Evolutionary conservation across 1,139 yeast genomes (phyloP).

Genomic region (Geotrichum reessii): DNA sequence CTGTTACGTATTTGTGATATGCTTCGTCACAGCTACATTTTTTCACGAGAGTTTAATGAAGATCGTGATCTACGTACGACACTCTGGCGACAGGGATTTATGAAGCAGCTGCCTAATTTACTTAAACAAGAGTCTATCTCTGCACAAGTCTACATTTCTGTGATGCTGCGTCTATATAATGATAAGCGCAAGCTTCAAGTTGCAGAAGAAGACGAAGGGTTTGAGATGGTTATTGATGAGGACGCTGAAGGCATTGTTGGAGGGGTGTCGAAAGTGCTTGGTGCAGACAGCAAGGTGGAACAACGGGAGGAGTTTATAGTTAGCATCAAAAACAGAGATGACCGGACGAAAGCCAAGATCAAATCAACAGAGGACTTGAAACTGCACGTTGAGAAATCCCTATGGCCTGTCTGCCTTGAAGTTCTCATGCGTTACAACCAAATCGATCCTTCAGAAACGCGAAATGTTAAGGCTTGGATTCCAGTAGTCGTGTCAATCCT

Average conservation of each 20-base stretch:
- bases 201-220: conserved; percentile 59
- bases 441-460: conserved; percentile 65
- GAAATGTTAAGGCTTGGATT: conserved; percentile 79
- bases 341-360: conserved; percentile 23
- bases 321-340: conserved; percentile 37
- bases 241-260: conserved; percentile 16
- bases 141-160: conserved; percentile 77
- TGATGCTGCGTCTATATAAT: conserved; percentile 74
- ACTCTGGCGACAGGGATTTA: conserved; percentile 86
- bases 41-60: conserved; percentile 82
- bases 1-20: conserved; percentile 55
- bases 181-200: conserved; percentile 65
- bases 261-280: neutral
- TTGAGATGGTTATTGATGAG: conserved; percentile 15
- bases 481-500: conserved; percentile 86
- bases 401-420: conserved; percentile 66
- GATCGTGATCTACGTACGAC: conserved; percentile 81
- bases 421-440: conserved; percentile 65
- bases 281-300: conserved; percentile 14
- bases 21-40: conserved; percentile 64
- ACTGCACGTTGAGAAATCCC: conserved; percentile 26
- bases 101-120: conserved; percentile 86
- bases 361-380: conserved; percentile 12
- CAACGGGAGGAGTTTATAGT: conserved; percentile 34
- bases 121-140: conserved; percentile 88